Evolutionary conservation across 2,329 filamentous ascomycete genomes (phyloP), one percentile per base, ranked within the genome.

Genomic region (Capronia americana): DNA sequence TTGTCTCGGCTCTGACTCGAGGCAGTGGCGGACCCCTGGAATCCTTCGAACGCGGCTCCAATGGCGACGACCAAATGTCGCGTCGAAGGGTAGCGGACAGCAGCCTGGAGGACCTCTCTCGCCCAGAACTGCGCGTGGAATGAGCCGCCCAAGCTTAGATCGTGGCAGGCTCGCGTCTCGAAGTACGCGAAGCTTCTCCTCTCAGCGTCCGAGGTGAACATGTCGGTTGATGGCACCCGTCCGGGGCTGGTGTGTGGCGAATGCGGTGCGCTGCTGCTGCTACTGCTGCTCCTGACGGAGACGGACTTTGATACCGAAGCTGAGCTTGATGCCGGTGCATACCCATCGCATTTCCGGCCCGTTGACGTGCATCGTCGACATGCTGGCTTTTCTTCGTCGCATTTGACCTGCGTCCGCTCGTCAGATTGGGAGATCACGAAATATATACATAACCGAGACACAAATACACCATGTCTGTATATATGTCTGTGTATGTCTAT

Each of bases 281-380:
- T 41, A 14, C 38, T 44, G 38, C 38, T n/a, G 38, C 38, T 44
- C 38, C 38, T 44, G 17, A 44, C 38, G 1, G 38, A 44, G 38
- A 44, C 14, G 38, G 38, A 44, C 17, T 44, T 44, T 44, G 38
- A n/a, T 6, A 17, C 14, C 5, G 38, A n/a, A 14, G 53, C 53
- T 2, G 53, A 55, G 23, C 4, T 17, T 20, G 53, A 5, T 57
- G 53, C 65, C n/a, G 64, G 73, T 65, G 65, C 56, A 64, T 88
- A 87, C 65, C 86, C 86, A 72, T 87, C 85, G 71, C 85, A 87
- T 69, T 80, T 82, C 60, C 85, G 80, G 12, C 85, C 84, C 2
- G 85, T 86, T 63, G 82, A 84, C 38, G 79, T 80, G 71, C 85
- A 87, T 64, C 84, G 81, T 41, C 80, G 74, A 69, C 86, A 88